A percentile compares a stretch with the other conserved stretches of the same genome.
Conservation (phyloP, 768 basidiomycete genomes). For the Sistotremastrum niveocremeum region DNA sequence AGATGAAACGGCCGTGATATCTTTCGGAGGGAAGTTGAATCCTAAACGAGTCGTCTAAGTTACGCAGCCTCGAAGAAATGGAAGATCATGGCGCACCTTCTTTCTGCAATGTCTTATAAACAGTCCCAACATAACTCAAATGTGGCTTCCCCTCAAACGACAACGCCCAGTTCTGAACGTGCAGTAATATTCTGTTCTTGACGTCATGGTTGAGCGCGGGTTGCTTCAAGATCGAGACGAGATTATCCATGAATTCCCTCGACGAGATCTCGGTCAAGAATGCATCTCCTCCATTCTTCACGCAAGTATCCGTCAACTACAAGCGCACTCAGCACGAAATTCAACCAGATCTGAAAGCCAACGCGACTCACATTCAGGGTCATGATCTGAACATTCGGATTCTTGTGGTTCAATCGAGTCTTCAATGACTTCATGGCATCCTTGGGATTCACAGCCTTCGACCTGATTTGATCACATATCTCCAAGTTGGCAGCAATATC, state of each 20-base stretch:
- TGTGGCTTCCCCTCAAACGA: constrained; percentile 73
- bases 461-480: constrained; percentile 93
- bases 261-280: constrained; percentile 78
- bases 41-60: constrained; percentile 25
- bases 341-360: neutral
- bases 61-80: neutral
- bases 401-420: constrained; percentile 80
- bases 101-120: constrained; percentile 59
- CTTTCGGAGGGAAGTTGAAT: constrained; percentile 76
- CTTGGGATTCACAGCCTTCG: constrained; percentile 74
- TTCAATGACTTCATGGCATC: constrained; percentile 84
- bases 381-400: constrained; percentile 87
- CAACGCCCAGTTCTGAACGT: constrained; percentile 89
- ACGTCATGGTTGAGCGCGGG: constrained; percentile 69
- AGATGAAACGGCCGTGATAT: constrained; percentile 50
- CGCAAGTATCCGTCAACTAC: constrained; percentile 77
- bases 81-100: constrained; percentile 42
- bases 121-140: constrained; percentile 63
- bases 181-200: constrained; percentile 59
- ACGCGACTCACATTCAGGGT: constrained; percentile 61
- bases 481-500: constrained; percentile 91
- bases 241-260: constrained; percentile 87
- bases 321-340: constrained; percentile 2
- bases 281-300: constrained; percentile 95
- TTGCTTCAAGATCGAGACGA: constrained; percentile 77